Conservation (phyloP, 805 yeast genomes). For the Brettanomyces anomalus region DNA sequence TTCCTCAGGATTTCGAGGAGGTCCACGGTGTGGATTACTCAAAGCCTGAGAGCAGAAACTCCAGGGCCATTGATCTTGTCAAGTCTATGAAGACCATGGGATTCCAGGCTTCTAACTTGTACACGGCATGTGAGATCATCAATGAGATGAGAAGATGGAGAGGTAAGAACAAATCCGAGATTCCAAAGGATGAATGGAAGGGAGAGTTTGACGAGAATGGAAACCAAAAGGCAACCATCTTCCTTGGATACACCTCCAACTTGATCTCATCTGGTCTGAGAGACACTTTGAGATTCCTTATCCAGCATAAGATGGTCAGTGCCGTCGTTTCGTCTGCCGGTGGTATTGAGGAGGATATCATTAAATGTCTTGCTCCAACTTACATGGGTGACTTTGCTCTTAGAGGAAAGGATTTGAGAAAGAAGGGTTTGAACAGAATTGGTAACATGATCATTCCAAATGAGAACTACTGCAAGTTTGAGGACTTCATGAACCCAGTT, state of each 20-base stretch:
- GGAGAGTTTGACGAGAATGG: conserved; percentile 77
- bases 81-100: conserved; percentile 91
- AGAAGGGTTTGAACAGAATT: conserved; percentile 94
- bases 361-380: conserved; percentile 95
- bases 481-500: conserved; percentile 97
- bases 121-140: conserved; percentile 86
- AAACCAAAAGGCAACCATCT: conserved; percentile 78
- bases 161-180: conserved; percentile 63
- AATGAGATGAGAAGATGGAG: conserved; percentile 91
- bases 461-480: conserved; percentile 94
- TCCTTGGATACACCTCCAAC: conserved; percentile 94
- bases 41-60: conserved; percentile 61
- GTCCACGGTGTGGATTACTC: conserved; percentile 91
- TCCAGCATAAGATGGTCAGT: conserved; percentile 88
- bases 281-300: conserved; percentile 81
- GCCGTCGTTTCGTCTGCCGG: conserved; percentile 98
- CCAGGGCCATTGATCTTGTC: conserved; percentile 72
- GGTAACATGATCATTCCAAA: conserved; percentile 96
- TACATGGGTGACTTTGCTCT: conserved; percentile 85
- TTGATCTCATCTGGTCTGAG: conserved; percentile 91
- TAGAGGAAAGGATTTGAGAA: conserved; percentile 76
- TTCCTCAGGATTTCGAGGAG: conserved; percentile 68
- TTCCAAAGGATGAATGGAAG: conserved; percentile 60
- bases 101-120: conserved; percentile 84
- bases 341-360: conserved; percentile 95